phyloP scores from a whole-genome alignment of 208 protist genomes.

The Trypanosoma vivax region DNA sequence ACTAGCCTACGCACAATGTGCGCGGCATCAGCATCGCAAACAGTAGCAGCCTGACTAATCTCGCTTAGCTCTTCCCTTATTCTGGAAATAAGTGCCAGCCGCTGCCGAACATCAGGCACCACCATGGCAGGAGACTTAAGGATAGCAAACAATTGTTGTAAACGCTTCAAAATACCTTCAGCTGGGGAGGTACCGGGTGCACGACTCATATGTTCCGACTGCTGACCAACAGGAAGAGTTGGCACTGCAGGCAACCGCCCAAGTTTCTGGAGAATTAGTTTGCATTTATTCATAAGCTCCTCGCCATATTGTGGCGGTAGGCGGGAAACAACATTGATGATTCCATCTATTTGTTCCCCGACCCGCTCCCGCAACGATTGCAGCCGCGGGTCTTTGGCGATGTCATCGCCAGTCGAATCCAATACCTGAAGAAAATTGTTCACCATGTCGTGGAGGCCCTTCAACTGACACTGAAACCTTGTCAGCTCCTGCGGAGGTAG shows the following conservation, averaged over 20 bases:
- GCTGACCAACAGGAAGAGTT: not conserved
- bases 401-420: slow-evolving; percentile 21
- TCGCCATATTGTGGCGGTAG: slow-evolving; percentile 30
- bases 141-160: slow-evolving; percentile 22
- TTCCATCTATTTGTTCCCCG: slow-evolving; percentile 33
- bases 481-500: not conserved
- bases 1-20: slow-evolving; percentile 8
- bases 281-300: slow-evolving; percentile 44
- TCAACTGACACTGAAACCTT: slow-evolving; percentile 12
- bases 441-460: slow-evolving; percentile 50
- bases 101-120: slow-evolving; percentile 5
- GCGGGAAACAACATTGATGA: slow-evolving; percentile 27
- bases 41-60: slow-evolving; percentile 3
- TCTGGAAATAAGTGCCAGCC: slow-evolving; percentile 2
- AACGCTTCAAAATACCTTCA: slow-evolving; percentile 15
- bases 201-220: not conserved
- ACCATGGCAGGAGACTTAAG: slow-evolving; percentile 19
- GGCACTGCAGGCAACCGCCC: not conserved
- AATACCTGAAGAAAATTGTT: slow-evolving; percentile 54
- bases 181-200: not conserved
- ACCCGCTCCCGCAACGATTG: slow-evolving; percentile 26
- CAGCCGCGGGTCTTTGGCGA: slow-evolving; percentile 23
- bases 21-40: slow-evolving; percentile 7
- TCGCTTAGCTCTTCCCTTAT: slow-evolving; percentile 18
- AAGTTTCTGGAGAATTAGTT: slow-evolving; percentile 15